Conservation (phyloP, 2,329 filamentous ascomycete genomes). For the Onygenales sp. region DNA sequence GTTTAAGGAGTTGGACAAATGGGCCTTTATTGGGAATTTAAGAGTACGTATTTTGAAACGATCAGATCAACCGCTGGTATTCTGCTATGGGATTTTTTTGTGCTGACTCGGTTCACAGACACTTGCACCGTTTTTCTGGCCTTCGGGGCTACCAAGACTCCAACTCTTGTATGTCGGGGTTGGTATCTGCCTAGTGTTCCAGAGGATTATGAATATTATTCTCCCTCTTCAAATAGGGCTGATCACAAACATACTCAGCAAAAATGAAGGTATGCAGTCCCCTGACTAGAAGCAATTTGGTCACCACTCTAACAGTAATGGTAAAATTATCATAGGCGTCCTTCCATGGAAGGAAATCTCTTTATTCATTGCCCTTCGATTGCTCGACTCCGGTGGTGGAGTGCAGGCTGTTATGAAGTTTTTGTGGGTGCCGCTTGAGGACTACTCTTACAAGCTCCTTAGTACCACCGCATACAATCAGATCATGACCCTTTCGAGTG, state of each 20-base stretch:
- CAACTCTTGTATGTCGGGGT: slow-evolving; percentile 61
- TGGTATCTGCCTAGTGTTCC: slow-evolving; percentile 55
- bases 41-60: background rate
- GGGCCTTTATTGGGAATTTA: background rate
- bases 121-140: slow-evolving; percentile 73
- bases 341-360: slow-evolving; percentile 46
- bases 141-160: slow-evolving; percentile 54
- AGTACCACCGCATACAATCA: slow-evolving; percentile 55
- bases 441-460: slow-evolving; percentile 49
- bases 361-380: slow-evolving; percentile 41
- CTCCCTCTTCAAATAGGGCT: slow-evolving; percentile 74
- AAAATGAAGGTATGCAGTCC: slow-evolving; percentile 31
- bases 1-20: background rate
- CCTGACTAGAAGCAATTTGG: background rate
- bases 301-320: background rate
- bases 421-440: slow-evolving; percentile 47
- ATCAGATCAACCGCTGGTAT: background rate
- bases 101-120: slow-evolving; percentile 36
- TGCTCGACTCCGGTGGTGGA: slow-evolving; percentile 43
- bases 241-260: slow-evolving; percentile 60
- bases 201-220: slow-evolving; percentile 65
- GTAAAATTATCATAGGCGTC: slow-evolving; percentile 15
- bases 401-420: slow-evolving; percentile 41
- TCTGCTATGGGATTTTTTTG: background rate
- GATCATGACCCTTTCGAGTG: slow-evolving; percentile 59